Evolutionary conservation across 305 asterid genomes (phyloP).

Genomic region (Striga hermonthica): DNA sequence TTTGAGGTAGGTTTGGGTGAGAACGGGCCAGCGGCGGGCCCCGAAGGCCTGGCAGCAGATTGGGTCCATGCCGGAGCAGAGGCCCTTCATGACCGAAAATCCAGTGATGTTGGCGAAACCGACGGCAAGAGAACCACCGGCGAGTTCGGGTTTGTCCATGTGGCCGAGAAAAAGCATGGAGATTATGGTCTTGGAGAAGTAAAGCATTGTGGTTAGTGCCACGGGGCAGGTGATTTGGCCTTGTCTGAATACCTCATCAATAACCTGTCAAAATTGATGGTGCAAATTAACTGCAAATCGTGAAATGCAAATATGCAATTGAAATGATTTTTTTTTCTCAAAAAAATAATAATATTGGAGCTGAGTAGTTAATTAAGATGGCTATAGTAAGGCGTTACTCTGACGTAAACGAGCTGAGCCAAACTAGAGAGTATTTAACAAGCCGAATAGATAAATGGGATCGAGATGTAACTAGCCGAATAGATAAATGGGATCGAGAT

Average conservation of each 20-base stretch:
- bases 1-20: slow-evolving; percentile 58
- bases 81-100: slow-evolving; percentile 71
- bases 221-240: slow-evolving; percentile 67
- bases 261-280: slow-evolving; percentile 35
- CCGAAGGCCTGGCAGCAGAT: slow-evolving; percentile 86
- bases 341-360: too few relatives aligned
- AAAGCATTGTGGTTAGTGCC: slow-evolving; percentile 60
- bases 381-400: too few relatives aligned
- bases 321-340: too few relatives aligned
- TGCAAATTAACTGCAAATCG: neutral
- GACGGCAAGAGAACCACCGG: slow-evolving; percentile 80
- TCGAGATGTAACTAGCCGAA: too few relatives aligned
- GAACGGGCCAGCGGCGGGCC: slow-evolving; percentile 53
- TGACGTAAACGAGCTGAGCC: too few relatives aligned
- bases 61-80: slow-evolving; percentile 84
- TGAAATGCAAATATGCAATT: too few relatives aligned
- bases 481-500: too few relatives aligned
- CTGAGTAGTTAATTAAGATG: too few relatives aligned
- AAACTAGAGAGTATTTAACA: too few relatives aligned
- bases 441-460: too few relatives aligned
- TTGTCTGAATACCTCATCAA: slow-evolving; percentile 48
- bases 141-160: slow-evolving; percentile 65
- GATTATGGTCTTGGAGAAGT: slow-evolving; percentile 70
- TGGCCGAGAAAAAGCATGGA: slow-evolving; percentile 82
- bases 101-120: slow-evolving; percentile 83